Evolutionary conservation across 2,329 filamentous ascomycete species (phyloP).

Genomic region (Fusarium sarcochroum): DNA sequence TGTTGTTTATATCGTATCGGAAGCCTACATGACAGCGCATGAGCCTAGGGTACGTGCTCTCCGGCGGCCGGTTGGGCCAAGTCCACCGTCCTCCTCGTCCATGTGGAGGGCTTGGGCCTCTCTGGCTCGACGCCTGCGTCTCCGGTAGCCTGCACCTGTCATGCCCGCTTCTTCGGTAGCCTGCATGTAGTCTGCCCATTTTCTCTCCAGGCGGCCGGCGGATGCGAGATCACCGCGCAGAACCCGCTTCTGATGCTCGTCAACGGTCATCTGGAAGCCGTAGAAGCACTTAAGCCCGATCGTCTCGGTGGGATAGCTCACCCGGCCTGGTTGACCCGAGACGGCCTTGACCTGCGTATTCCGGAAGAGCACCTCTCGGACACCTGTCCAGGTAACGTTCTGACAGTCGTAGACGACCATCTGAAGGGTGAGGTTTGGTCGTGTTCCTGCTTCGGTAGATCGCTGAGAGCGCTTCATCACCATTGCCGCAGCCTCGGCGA

Average conservation of each 20-base stretch:
- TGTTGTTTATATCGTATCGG: conserved; percentile 9
- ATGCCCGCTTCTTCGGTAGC: conserved; percentile 86
- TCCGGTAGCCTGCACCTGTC: conserved; percentile 74
- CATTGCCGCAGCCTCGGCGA: conserved; percentile 87
- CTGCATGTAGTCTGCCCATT: conserved; percentile 97
- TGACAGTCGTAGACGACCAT: conserved; percentile 92
- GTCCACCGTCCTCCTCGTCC: conserved; percentile 80
- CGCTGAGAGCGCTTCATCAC: conserved; percentile 74
- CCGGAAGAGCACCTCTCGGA: conserved; percentile 86
- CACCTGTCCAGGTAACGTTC: conserved; percentile 92
- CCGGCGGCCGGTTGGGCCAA: conserved; percentile 67
- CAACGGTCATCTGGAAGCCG: conserved; percentile 93
- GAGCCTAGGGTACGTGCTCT: conserved; percentile 74
- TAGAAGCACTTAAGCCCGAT: conserved; percentile 95
- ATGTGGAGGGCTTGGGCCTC: conserved; percentile 86
- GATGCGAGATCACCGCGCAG: conserved; percentile 80
- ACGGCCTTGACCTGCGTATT: conserved; percentile 81
- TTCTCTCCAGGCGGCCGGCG: conserved; percentile 85
- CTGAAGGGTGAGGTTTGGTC: conserved; percentile 74
- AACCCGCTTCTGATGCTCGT: conserved; percentile 92
- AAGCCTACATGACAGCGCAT: conserved; percentile 74
- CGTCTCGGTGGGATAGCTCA: conserved; percentile 80
- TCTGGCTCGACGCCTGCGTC: conserved; percentile 81
- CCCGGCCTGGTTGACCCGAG: conserved; percentile 53
- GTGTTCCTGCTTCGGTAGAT: conserved; percentile 55